phyloP scores from a whole-genome alignment of 768 basidiomycete species.

The Auriculariales sp. region DNA sequence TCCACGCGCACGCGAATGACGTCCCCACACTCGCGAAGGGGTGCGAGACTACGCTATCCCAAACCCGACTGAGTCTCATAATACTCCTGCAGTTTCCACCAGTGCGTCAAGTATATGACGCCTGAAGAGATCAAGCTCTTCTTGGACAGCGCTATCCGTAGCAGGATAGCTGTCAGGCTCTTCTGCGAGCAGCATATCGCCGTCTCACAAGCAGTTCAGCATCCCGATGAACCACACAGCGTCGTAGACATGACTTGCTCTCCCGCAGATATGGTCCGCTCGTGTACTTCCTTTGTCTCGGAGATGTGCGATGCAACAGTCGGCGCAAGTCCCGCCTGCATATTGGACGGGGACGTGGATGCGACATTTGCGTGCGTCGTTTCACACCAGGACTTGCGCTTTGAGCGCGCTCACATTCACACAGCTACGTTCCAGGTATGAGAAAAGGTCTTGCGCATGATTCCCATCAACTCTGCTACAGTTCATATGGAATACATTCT shows the following conservation, averaged over 20 bases:
- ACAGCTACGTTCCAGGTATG: slow-evolving; percentile 65
- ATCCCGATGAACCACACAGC: slow-evolving; percentile 37
- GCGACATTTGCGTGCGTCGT: slow-evolving; percentile 63
- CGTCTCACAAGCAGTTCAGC: slow-evolving; percentile 47
- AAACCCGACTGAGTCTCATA: not conserved
- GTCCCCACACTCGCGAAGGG: slow-evolving; percentile 87
- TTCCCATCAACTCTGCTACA: not conserved
- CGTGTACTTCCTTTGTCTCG: slow-evolving; percentile 72
- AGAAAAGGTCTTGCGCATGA: not conserved
- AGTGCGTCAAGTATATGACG: slow-evolving; percentile 72
- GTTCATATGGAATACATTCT: slow-evolving; percentile 85
- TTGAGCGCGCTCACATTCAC: slow-evolving; percentile 3
- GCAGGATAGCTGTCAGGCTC: slow-evolving; percentile 73
- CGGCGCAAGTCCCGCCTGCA: slow-evolving; percentile 49
- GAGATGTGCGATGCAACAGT: slow-evolving; percentile 78
- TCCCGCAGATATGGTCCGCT: slow-evolving; percentile 55
- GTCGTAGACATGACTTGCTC: slow-evolving; percentile 63
- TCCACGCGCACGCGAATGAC: slow-evolving; percentile 70
- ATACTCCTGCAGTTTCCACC: slow-evolving; percentile 50
- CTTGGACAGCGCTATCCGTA: slow-evolving; percentile 71
- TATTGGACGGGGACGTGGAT: slow-evolving; percentile 56
- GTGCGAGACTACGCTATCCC: slow-evolving; percentile 22
- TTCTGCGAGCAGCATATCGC: slow-evolving; percentile 89
- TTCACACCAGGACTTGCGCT: not conserved
- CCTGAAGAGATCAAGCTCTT: slow-evolving; percentile 66